These are phyloP conservation scores for Staphylotrichum tortipilum DNA, from an alignment of 495 filamentous ascomycete genomes.

Conservation along the genomic window DNA sequence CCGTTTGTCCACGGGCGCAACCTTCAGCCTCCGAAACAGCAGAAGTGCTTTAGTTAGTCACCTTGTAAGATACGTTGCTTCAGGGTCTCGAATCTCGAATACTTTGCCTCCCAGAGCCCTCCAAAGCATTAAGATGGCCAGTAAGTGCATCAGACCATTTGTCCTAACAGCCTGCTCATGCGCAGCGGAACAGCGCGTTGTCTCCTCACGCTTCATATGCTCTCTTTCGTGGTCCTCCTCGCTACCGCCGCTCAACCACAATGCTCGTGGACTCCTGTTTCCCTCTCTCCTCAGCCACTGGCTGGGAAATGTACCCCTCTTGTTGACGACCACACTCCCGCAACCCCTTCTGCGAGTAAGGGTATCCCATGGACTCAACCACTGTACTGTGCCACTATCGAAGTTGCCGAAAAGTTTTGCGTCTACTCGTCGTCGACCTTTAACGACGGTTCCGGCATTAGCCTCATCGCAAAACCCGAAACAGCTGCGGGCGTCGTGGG, in stretches of 20 bases:
- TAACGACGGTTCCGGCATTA: slow-evolving; percentile 19
- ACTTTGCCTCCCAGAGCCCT: no score
- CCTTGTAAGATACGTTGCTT: no score
- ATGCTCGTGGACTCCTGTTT: slow-evolving; percentile 10
- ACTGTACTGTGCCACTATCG: slow-evolving; percentile 2
- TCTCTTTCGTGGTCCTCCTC: background rate
- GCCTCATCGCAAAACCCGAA: slow-evolving; percentile 20
- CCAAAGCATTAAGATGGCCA: no score
- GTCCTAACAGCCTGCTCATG: no score
- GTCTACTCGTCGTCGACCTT: slow-evolving; percentile 24
- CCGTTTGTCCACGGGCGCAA: no score
- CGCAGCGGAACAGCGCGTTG: background rate
- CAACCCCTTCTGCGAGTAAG: no score
- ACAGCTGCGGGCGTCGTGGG: slow-evolving; percentile 21
- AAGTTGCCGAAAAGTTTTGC: slow-evolving; percentile 17
- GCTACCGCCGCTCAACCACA: background rate
- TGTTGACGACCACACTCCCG: background rate
- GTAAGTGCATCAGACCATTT: no score
- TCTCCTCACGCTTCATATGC: background rate
- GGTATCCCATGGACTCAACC: background rate
- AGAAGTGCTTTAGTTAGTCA: no score
- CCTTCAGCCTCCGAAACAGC: no score
- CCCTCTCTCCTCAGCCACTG: background rate
- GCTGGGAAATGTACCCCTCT: no score
- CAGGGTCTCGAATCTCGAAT: no score